A percentile compares a stretch with the other conserved stretches of the same genome.
Conservation (phyloP, 2,329 filamentous ascomycete genomes). For the Grosmannia serpens region DNA sequence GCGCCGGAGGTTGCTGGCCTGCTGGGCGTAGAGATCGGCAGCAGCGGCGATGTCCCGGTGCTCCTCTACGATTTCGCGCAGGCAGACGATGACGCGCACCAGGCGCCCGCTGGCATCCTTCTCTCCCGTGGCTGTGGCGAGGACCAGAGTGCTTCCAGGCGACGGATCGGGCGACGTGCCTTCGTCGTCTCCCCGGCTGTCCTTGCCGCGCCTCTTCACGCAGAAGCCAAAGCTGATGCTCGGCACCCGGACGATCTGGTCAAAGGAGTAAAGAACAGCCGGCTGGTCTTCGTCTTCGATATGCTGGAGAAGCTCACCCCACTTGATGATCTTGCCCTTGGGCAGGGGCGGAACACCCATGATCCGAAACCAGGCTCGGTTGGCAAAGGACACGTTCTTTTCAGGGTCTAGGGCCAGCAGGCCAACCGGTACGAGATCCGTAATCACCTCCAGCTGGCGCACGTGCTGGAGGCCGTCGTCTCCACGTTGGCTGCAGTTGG, state of each 20-base stretch:
- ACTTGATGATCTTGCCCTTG: background rate
- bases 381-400: conserved; percentile 58
- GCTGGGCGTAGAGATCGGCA: conserved; percentile 35
- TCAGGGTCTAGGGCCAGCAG: conserved; percentile 58
- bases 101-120: conserved; percentile 29
- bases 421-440: conserved; percentile 62
- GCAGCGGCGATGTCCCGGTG: conserved; percentile 38
- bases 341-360: conserved; percentile 28
- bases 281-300: conserved; percentile 34
- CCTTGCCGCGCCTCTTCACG: conserved; percentile 18
- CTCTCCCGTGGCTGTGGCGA: conserved; percentile 37
- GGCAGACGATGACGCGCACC: conserved; percentile 33
- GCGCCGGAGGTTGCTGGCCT: conserved; percentile 40
- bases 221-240: conserved; percentile 36
- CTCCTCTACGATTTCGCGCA: conserved; percentile 38
- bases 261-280: conserved; percentile 28
- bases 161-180: background rate
- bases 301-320: conserved; percentile 25
- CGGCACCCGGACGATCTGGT: conserved; percentile 25
- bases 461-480: conserved; percentile 29
- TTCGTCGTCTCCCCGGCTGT: background rate
- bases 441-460: conserved; percentile 56
- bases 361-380: conserved; percentile 51
- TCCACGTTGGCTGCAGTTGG: too few relatives aligned
- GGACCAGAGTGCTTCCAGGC: conserved; percentile 27